These are phyloP conservation scores for Penicillium alfredii DNA, from an alignment of 495 filamentous ascomycete genomes.

Conservation along the genomic window DNA sequence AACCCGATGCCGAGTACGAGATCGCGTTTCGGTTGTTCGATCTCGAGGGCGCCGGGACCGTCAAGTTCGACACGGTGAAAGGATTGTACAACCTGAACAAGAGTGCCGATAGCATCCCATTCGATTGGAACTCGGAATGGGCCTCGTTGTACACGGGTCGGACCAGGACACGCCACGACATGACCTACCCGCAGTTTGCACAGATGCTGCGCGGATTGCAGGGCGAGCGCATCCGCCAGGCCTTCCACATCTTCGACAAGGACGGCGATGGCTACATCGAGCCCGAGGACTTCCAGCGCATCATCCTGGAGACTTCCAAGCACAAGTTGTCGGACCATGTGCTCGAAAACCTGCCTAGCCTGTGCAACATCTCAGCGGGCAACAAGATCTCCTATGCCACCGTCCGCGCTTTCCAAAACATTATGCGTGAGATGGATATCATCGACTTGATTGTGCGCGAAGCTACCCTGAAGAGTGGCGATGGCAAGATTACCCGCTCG, in stretches of 20 bases:
- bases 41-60: conserved; percentile 66
- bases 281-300: conserved; percentile 91
- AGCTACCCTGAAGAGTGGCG: conserved; percentile 73
- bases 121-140: conserved; percentile 97
- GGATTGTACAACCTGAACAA: conserved; percentile 77
- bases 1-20: conserved; percentile 97
- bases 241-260: conserved; percentile 87
- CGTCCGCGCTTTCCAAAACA: conserved; percentile 93
- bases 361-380: conserved; percentile 89
- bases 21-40: conserved; percentile 98
- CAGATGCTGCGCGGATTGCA: conserved; percentile 96
- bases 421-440: conserved; percentile 95
- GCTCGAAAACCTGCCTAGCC: conserved; percentile 83
- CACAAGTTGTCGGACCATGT: conserved; percentile 98
- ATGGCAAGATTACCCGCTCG: conserved; percentile 87
- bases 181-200: conserved; percentile 95
- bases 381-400: conserved; percentile 97
- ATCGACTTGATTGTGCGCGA: conserved; percentile 86
- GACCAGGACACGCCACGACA: conserved; percentile 73
- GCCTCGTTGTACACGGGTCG: conserved; percentile 88
- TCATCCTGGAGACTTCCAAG: conserved; percentile 85
- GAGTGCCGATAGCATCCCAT: conserved; percentile 73
- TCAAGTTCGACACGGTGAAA: conserved; percentile 84
- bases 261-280: conserved; percentile 97
- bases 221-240: conserved; percentile 90